phyloP scores from a whole-genome alignment of 345 rosid genomes.

The Arabidopsis arenosa region DNA sequence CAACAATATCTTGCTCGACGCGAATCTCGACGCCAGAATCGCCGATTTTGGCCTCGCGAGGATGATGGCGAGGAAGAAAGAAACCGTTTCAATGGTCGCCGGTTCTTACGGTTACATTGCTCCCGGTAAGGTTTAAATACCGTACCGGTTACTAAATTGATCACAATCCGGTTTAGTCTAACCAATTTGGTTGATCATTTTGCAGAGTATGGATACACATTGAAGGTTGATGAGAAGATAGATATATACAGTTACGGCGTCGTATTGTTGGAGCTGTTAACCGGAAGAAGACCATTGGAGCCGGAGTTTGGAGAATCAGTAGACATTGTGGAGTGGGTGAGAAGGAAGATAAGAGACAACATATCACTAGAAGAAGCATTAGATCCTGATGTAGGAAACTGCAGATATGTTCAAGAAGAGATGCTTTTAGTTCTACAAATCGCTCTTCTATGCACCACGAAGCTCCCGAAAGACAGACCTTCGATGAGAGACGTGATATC shows the following conservation, averaged over 20 bases:
- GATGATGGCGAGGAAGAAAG: slow-evolving; percentile 84
- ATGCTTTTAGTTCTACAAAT: slow-evolving; percentile 86
- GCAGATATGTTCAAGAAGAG: slow-evolving; percentile 92
- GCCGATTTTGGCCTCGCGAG: slow-evolving; percentile 96
- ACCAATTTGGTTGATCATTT: slow-evolving; percentile 1
- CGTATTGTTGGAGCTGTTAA: slow-evolving; percentile 81
- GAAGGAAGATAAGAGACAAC: slow-evolving; percentile 68
- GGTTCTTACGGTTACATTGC: slow-evolving; percentile 98
- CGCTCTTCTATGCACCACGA: slow-evolving; percentile 85
- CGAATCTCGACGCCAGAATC: slow-evolving; percentile 82
- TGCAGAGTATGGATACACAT: slow-evolving; percentile 89
- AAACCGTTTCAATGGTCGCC: slow-evolving; percentile 92
- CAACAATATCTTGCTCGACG: slow-evolving; percentile 81
- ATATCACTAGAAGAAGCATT: slow-evolving; percentile 65
- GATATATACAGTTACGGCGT: slow-evolving; percentile 93
- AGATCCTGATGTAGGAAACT: slow-evolving; percentile 72
- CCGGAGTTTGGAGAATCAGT: slow-evolving; percentile 72
- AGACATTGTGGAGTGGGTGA: slow-evolving; percentile 77
- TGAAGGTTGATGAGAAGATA: slow-evolving; percentile 93
- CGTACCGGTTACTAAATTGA: slow-evolving; percentile 12
- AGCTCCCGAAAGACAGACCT: slow-evolving; percentile 90
- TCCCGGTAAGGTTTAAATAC: slow-evolving; percentile 58
- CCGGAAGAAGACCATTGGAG: slow-evolving; percentile 71
- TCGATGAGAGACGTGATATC: slow-evolving; percentile 89
- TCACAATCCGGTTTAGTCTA: slow-evolving; percentile 7